Base-by-base conservation (phyloP, 2,329 filamentous ascomycete genomes). In the Acarospora socialis region DNA sequence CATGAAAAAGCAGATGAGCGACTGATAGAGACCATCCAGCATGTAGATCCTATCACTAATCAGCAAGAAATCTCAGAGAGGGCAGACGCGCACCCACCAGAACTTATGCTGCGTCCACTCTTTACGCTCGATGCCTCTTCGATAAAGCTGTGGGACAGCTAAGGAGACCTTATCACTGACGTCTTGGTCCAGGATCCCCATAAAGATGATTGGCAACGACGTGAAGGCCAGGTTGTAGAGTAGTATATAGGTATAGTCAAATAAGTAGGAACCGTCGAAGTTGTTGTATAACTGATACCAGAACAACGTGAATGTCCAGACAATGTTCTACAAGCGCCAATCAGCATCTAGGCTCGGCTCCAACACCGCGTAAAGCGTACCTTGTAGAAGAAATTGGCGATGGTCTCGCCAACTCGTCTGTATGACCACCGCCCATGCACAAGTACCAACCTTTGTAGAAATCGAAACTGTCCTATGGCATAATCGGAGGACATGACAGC, bases 381-480 rank as follows among this genome's bases (percentile, higher is more conserved):
- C 63, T 98, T 98, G 73, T 95, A 98, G 66, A 98, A 98, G 68
- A 98, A 98, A 56, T 98, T 98, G 54, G 84, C 83, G 48, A 92
- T 94, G 28, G 78, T 81, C 61, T 98, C 90, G 18, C 79, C 83
- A 53, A 98, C 63, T 46, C 90, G 75, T 32, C 87, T 73, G 60
- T 98, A 98, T n/a, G 84, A 93, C 82, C 86, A 94, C 36, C 86
- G 73, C 36, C 86, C 86, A 51, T 94, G 86, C 4, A 94, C 84
- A 13, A 94, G 69, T 18, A 94, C 70, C 38, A 94, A 65, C 33
- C 86, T 68, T 46, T 84, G 77, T 31, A 94, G 64, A 60, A 81
- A 94, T 23, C 83, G 72, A 63, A 94, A 94, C 55, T 94, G 86
- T 1, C 82, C 86, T 51, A 94, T 92, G 31, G 84, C 84, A 51